phyloP scores from a whole-genome alignment of 768 basidiomycete genomes.

The Myochromella boudieri region DNA sequence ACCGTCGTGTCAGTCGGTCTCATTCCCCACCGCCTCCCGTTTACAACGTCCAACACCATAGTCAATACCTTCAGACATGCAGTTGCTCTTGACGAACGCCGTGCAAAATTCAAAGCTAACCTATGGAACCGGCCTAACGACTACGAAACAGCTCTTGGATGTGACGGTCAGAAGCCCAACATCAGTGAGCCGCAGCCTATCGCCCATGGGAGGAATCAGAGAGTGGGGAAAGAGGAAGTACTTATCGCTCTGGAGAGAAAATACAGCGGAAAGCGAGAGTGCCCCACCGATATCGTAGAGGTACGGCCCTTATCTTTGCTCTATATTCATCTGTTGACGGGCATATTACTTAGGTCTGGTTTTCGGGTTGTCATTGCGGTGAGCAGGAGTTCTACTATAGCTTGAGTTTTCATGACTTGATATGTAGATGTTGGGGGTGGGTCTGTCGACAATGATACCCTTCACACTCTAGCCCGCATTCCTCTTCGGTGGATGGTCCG shows the following conservation, averaged over 20 bases:
- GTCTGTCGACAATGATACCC: slow-evolving; percentile 37
- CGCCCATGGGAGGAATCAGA: background rate
- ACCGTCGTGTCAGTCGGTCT: slow-evolving; percentile 57
- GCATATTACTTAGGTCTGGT: slow-evolving; percentile 35
- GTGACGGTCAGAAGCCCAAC: slow-evolving; percentile 11
- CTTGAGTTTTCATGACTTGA: background rate
- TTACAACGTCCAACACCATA: slow-evolving; percentile 46
- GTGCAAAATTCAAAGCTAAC: slow-evolving; percentile 50
- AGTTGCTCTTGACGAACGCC: slow-evolving; percentile 51
- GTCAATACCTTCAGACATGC: slow-evolving; percentile 54
- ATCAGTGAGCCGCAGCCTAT: background rate
- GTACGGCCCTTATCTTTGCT: background rate
- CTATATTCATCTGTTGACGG: background rate
- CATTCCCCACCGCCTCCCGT: slow-evolving; percentile 46
- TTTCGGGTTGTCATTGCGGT: slow-evolving; percentile 42
- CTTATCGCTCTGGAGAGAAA: slow-evolving; percentile 12
- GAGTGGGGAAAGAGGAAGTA: slow-evolving; percentile 9
- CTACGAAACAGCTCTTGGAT: slow-evolving; percentile 10
- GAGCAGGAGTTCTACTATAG: slow-evolving; percentile 3
- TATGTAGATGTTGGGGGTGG: slow-evolving; percentile 56
- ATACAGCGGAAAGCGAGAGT: slow-evolving; percentile 6
- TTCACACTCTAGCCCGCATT: slow-evolving; percentile 47
- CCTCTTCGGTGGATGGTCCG: slow-evolving; percentile 71
- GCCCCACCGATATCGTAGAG: slow-evolving; percentile 42
- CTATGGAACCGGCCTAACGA: slow-evolving; percentile 32